Conservation (phyloP, 352 stramenopile genomes). For the Pythium aquatile region DNA sequence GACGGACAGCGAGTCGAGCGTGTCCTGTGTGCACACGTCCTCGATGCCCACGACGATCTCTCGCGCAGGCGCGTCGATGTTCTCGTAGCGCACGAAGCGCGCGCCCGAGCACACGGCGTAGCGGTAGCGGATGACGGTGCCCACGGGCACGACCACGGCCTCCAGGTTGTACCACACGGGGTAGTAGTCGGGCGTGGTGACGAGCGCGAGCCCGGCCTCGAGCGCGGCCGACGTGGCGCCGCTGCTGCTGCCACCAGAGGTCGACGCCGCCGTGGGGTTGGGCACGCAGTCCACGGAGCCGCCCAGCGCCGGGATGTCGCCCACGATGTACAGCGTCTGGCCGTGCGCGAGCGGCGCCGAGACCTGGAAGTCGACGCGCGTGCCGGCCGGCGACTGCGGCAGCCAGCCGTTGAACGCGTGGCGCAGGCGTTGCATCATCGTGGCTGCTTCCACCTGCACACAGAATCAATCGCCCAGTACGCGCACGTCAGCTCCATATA, state of each 20-base stretch:
- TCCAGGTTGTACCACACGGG: constrained; percentile 90
- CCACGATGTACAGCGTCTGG: constrained; percentile 80
- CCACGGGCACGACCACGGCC: constrained; percentile 62
- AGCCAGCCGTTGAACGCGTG: constrained; percentile 77
- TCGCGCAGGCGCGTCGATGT: constrained; percentile 35
- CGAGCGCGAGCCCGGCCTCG: constrained; percentile 63
- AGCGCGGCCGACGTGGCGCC: constrained; percentile 28
- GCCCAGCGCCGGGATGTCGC: constrained; percentile 65
- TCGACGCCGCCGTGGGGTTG: constrained; percentile 29
- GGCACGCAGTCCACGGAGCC: constrained; percentile 56
- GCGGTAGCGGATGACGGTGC: constrained; percentile 71
- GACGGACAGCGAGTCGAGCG: constrained; percentile 45
- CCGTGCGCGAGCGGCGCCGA: constrained; percentile 70
- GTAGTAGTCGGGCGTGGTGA: constrained; percentile 86
- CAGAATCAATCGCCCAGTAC: background rate
- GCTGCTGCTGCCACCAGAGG: constrained; percentile 16
- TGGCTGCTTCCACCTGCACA: constrained; percentile 15
- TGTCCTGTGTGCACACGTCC: constrained; percentile 76
- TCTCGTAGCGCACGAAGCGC: constrained; percentile 77
- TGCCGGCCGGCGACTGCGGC: constrained; percentile 52
- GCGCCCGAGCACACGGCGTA: constrained; percentile 84
- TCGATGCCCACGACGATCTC: constrained; percentile 57
- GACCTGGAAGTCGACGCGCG: constrained; percentile 82
- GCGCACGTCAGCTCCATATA: background rate
- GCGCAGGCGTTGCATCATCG: constrained; percentile 81